Evolutionary conservation across 768 basidiomycete genomes (phyloP), one percentile per base, ranked within the genome.

Genomic region (Cystobasidium ongulense): DNA sequence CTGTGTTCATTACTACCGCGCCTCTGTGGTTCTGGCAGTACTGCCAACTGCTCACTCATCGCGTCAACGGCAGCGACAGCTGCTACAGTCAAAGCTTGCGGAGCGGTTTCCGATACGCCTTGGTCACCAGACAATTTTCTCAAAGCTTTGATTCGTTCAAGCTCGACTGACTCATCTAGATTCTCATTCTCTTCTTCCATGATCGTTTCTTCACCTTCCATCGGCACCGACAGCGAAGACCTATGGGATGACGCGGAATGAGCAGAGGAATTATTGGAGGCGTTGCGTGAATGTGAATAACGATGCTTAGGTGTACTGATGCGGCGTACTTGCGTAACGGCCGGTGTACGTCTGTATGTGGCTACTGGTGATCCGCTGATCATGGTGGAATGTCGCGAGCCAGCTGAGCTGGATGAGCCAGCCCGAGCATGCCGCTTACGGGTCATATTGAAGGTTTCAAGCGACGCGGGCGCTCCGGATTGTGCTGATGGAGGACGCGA

Each of bases 281-380:
- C 31, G 29, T 74, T 57, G 1, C 74, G 52, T 11, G 72, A 27
- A 50, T 71, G 70, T 8, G 33, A 46, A 50, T 75, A 21, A 13
- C 62, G 18, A 54, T 73, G 17, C 74, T n/a, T 36, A 50, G 50
- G 72, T 5, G 74, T 74, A 36, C 65, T 73, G 74, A 76, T 73
- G 21, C 75, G 52, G 7, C 74, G 27, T 1, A 77, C 76, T 11
- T 75, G 75, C 35, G 76, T 77, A 38, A 76, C 76, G 27, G 76
- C 77, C 15, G 76, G 78, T 27, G 76, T 76, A 5, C 77, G 54
- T 11, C 76, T 67, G 52, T 78, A 77, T 7, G 72, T 62, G 0
- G 72, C 71, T 31, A 73, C 75, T 35, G 66, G 73, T 1, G 62
- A 35, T 1, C 36, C 57, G 25, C 50, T 29, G 10, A 71, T 54